Percentiles rank a stretch among this genome's conserved stretches.
Evolutionary conservation across 768 basidiomycete genomes (phyloP).

Genomic region (Dacryopinax spathularia): DNA sequence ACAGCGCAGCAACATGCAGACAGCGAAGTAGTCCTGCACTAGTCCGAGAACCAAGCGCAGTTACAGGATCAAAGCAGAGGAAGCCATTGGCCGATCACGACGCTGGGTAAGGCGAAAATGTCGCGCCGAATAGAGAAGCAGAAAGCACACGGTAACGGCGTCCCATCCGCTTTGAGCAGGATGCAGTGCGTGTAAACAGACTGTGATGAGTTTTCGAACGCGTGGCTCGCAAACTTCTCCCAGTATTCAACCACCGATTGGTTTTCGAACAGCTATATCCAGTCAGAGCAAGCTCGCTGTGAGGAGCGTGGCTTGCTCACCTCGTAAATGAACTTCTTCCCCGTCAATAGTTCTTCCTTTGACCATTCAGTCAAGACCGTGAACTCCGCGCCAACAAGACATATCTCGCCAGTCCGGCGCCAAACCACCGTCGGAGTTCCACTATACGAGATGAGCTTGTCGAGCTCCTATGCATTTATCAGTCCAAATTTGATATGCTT

Average conservation of each 20-base stretch:
- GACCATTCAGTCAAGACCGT: conserved; percentile 87
- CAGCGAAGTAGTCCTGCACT: too few species aligned
- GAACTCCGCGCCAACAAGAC: conserved; percentile 91
- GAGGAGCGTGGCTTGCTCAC: conserved; percentile 11
- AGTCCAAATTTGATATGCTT: conserved; percentile 6
- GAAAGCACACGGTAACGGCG: conserved; percentile 80
- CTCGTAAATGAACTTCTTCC: conserved; percentile 39
- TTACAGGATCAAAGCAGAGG: conserved; percentile 33
- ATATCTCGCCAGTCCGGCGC: conserved; percentile 96
- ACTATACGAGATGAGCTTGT: conserved; percentile 91
- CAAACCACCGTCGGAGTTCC: conserved; percentile 96
- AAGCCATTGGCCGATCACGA: conserved; percentile 85
- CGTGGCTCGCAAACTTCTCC: conserved; percentile 93
- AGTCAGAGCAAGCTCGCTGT: background rate
- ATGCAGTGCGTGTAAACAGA: conserved; percentile 89
- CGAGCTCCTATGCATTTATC: conserved; percentile 55
- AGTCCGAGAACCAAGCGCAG: too few species aligned
- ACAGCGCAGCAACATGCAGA: too few species aligned
- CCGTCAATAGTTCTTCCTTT: conserved; percentile 58
- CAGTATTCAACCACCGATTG: conserved; percentile 90
- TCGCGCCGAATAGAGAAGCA: conserved; percentile 93
- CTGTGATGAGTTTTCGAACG: conserved; percentile 94
- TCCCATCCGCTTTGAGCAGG: conserved; percentile 67
- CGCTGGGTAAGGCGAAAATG: conserved; percentile 75
- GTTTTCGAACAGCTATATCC: conserved; percentile 72